Percentiles rank a stretch among this genome's conserved stretches.
phyloP scores from a whole-genome alignment of 768 basidiomycete genomes.

The Pleurotus salmoneostramineus region DNA sequence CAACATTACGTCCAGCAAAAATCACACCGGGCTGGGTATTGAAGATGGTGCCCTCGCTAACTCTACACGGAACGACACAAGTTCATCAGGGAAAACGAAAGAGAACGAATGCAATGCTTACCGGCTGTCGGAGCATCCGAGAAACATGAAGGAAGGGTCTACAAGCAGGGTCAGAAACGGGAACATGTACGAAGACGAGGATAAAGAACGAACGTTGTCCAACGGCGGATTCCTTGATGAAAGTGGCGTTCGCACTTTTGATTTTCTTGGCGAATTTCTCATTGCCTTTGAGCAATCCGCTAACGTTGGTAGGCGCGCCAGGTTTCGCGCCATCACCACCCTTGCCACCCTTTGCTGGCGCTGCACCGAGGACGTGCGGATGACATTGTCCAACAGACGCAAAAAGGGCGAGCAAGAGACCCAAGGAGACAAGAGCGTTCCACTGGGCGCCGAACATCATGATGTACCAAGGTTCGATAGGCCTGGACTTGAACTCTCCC shows the following conservation, averaged over 20 bases:
- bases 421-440: neutral
- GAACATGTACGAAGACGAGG: neutral
- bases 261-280: neutral
- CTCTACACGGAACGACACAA: neutral
- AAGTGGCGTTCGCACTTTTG: neutral
- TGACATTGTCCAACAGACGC: neutral
- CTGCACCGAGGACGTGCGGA: neutral
- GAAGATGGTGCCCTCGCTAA: conserved; percentile 27
- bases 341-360: neutral
- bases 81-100: neutral
- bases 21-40: conserved; percentile 27
- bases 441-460: too few relatives aligned
- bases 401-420: neutral
- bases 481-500: too few relatives aligned
- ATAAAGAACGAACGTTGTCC: neutral
- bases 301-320: too few relatives aligned
- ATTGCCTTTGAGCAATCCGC: too few relatives aligned
- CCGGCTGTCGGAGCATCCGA: conserved; percentile 8
- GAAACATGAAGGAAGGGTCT: conserved; percentile 7
- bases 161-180: neutral
- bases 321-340: too few relatives aligned
- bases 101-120: neutral
- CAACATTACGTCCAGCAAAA: conserved; percentile 31
- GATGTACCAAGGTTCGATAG: too few relatives aligned
- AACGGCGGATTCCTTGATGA: neutral